Base-by-base conservation (phyloP, 805 yeast species). In the Barnettozyma salicaria region DNA sequence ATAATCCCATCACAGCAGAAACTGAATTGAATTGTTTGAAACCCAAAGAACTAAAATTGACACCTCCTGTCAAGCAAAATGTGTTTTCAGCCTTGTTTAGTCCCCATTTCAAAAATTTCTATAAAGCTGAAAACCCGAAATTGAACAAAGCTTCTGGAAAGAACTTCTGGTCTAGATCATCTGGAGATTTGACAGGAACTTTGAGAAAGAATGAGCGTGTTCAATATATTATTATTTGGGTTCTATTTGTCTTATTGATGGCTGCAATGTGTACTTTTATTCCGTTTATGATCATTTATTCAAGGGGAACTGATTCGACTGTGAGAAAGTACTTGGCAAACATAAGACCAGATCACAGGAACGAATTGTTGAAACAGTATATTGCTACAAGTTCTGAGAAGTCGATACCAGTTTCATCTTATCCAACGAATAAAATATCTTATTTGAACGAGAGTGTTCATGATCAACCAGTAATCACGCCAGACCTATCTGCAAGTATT, bases 231-330 rank as follows among this genome's bases (percentile, higher is more conserved):
- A 25, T 39, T 1, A 46, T 52, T 21, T 52, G 58, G 56, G 24
- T 31, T 3, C 32, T 53, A 13, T 32, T 47, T 30, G 42, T 47
- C 3, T 18, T 41, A 2, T 32, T 53, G 18, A 39, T 52, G 40
- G 30, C 37, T 6, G 12, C 41, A 4, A 11, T 50, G 3, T 49
- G 53, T 31, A 27, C 39, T 0, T 42, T 45, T 19, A 29, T 49
- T 27, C 56, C 56, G 3, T 33, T 49, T 10, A n/a, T 43, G 4
- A 45, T 59, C 2, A 44, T 59, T 3, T 52, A 57, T 18, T 43
- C 60, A 1, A 45, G 54, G 24, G 72, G 71, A 0, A 59, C 66
- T 1, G 55, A 49, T 28, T 19, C 34, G 1, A 37, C 54, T 5
- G 58, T 60, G 4, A 30, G 34, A 14, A 52, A 41, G 1, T 67